These are phyloP conservation scores for Lactuca sativa DNA, from an alignment of 129 eudicot genomes.

Conservation along the genomic window DNA sequence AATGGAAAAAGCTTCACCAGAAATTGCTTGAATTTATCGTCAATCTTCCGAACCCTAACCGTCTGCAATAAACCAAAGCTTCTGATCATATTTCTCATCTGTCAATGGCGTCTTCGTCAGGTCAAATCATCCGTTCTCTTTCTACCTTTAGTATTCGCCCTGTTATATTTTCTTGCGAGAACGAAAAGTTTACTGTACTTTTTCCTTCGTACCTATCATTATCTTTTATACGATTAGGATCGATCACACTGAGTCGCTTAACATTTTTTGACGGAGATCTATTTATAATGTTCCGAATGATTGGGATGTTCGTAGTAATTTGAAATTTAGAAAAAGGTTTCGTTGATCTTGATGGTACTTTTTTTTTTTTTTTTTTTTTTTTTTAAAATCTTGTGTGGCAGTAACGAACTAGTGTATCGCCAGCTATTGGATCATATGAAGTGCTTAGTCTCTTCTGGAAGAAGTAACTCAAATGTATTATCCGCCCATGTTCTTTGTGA, in stretches of 20 bases:
- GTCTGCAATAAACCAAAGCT: slow-evolving; percentile 20
- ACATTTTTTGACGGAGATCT: neutral
- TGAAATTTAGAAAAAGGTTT: neutral
- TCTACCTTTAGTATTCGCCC: neutral
- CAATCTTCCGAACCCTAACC: slow-evolving; percentile 22
- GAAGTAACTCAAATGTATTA: slow-evolving; percentile 44
- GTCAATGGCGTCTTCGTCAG: slow-evolving; percentile 39
- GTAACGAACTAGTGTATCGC: slow-evolving; percentile 24
- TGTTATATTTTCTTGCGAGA: slow-evolving; percentile 5
- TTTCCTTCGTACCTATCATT: neutral
- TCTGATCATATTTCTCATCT: slow-evolving; percentile 9
- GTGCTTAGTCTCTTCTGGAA: slow-evolving; percentile 39
- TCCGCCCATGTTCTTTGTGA: slow-evolving; percentile 28
- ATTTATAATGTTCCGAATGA: neutral
- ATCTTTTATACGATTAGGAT: slow-evolving; percentile 2
- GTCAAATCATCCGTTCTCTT: slow-evolving; percentile 13
- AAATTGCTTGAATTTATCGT: slow-evolving; percentile 8
- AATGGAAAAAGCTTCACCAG: slow-evolving; percentile 15
- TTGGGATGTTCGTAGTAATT: neutral
- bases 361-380: neutral
- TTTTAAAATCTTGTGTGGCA: slow-evolving; percentile 2
- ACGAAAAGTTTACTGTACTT: neutral
- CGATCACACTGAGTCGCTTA: slow-evolving; percentile 1
- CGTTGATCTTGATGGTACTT: slow-evolving; percentile 15
- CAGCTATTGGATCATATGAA: slow-evolving; percentile 49